Evolutionary conservation across 139 green algal species (phyloP), one percentile per base, ranked within the genome.

Genomic region (Haematococcus lacustris): DNA sequence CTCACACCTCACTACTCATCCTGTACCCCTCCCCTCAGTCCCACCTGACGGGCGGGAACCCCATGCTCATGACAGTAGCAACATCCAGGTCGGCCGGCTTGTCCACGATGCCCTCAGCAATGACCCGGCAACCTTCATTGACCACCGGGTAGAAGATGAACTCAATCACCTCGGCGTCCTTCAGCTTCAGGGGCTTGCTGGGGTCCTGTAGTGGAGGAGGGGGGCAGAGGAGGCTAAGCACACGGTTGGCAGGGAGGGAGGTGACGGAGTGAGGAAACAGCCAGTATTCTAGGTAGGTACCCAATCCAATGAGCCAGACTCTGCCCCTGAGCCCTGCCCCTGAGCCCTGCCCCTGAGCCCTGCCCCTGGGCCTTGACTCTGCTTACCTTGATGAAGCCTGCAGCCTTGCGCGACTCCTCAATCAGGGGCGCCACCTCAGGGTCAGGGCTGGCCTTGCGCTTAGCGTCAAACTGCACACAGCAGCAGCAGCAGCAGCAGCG

Each of bases 71-170:
- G 68, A 99, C 93, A 35, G 91, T 88, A 17, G 95, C 93, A 33
- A 98, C 90, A 78, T 99, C 96, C 69, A 99, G 84, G 76, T 99
- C 95, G 0, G 90, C 85, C 0, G 95, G 75, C 82, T 97, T 97
- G 72, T 97, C 95, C 75, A 99, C 96, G 41, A 99, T 92, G 68
- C 89, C 89, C 83, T 98, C 91, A 3, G 86, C 85, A 33, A 97
- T 83, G 2, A 97, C 90, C 7, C 92, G 41, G 75, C 83, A 88
- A 39, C 78, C 84, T 78, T 89, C 84, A 71, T 89, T 89, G 47
- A 89, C 81, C 25, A 89, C 83, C 28, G 96, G 95, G 89, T 98
- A 98, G 84, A 98, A 97, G 73, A 98, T 93, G 81, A 97, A 96
- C 82, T 98, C 93, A 30, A 96, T 86, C 71, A 98, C 94, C 35